phyloP scores from a whole-genome alignment of 1,139 yeast species.

The Suhomyces terraborum region DNA sequence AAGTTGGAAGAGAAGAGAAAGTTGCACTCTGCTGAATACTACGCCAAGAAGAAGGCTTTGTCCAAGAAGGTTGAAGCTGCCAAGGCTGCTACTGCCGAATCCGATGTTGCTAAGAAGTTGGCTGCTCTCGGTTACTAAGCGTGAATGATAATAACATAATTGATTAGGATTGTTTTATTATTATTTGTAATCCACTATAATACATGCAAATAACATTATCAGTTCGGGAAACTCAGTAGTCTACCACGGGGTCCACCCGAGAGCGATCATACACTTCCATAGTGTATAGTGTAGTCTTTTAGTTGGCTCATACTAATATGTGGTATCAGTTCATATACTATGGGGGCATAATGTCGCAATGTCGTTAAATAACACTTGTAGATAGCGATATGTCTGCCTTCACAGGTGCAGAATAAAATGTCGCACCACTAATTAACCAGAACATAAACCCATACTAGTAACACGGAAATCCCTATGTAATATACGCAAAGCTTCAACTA shows the following conservation, averaged over 20 bases:
- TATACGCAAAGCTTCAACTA: too few relatives aligned
- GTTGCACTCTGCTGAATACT: slow-evolving; percentile 98
- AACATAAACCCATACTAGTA: too few relatives aligned
- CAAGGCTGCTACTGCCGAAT: slow-evolving; percentile 72
- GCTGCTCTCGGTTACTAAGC: slow-evolving; percentile 79
- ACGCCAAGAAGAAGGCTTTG: slow-evolving; percentile 97
- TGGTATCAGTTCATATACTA: too few relatives aligned
- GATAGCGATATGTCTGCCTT: too few relatives aligned
- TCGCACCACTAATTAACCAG: too few relatives aligned
- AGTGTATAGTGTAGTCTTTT: too few relatives aligned
- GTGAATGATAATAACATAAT: slow-evolving; percentile 16
- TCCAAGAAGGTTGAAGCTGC: slow-evolving; percentile 90
- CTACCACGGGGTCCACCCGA: background rate
- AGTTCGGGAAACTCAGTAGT: background rate
- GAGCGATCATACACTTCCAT: too few relatives aligned
- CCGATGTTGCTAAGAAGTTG: slow-evolving; percentile 74
- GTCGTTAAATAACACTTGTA: too few relatives aligned
- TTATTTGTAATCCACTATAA: slow-evolving; percentile 15
- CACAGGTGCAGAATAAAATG: too few relatives aligned
- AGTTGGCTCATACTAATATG: too few relatives aligned
- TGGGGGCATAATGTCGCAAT: too few relatives aligned
- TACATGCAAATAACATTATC: slow-evolving; percentile 17
- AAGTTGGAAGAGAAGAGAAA: slow-evolving; percentile 99
- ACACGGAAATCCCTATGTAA: too few relatives aligned
- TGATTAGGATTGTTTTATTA: slow-evolving; percentile 14